phyloP scores from a whole-genome alignment of 2,329 filamentous ascomycete species.

The Penicillium sclerotigenum region DNA sequence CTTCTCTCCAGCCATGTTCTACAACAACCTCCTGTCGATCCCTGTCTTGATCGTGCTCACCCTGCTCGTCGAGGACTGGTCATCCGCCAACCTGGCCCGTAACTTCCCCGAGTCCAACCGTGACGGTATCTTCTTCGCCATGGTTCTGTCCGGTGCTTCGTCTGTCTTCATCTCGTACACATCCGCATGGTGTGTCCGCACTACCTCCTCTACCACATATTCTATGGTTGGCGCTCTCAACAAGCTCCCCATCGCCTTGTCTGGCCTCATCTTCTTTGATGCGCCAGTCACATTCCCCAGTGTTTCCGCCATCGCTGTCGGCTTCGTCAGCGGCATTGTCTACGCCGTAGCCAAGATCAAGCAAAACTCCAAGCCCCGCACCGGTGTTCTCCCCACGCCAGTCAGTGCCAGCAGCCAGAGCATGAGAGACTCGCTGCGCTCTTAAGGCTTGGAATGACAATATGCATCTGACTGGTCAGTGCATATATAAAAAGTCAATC shows the following conservation, averaged over 20 bases:
- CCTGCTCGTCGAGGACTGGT: slow-evolving; percentile 88
- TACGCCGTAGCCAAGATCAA: slow-evolving; percentile 84
- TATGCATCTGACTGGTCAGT: slow-evolving; percentile 13
- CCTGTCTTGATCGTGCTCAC: slow-evolving; percentile 83
- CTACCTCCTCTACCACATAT: slow-evolving; percentile 96
- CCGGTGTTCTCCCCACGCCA: slow-evolving; percentile 65
- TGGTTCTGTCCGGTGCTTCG: slow-evolving; percentile 89
- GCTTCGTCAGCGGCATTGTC: slow-evolving; percentile 87
- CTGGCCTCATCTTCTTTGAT: slow-evolving; percentile 90
- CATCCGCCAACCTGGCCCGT: slow-evolving; percentile 70
- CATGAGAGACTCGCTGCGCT: slow-evolving; percentile 79
- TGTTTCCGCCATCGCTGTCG: slow-evolving; percentile 84
- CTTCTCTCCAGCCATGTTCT: slow-evolving; percentile 80
- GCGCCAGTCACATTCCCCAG: slow-evolving; percentile 89
- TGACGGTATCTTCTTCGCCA: slow-evolving; percentile 76
- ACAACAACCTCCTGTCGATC: slow-evolving; percentile 97
- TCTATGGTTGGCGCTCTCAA: slow-evolving; percentile 98
- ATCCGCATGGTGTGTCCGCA: slow-evolving; percentile 96
- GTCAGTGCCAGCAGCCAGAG: slow-evolving; percentile 92
- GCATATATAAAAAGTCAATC: slow-evolving; percentile 4
- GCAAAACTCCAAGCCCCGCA: slow-evolving; percentile 66
- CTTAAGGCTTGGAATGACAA: slow-evolving; percentile 38
- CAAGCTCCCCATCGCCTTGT: slow-evolving; percentile 93
- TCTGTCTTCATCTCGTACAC: slow-evolving; percentile 99
- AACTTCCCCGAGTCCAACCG: slow-evolving; percentile 86